Conservation (phyloP, 192 early-diverging fungal species). For the Piromyces sp. region DNA sequence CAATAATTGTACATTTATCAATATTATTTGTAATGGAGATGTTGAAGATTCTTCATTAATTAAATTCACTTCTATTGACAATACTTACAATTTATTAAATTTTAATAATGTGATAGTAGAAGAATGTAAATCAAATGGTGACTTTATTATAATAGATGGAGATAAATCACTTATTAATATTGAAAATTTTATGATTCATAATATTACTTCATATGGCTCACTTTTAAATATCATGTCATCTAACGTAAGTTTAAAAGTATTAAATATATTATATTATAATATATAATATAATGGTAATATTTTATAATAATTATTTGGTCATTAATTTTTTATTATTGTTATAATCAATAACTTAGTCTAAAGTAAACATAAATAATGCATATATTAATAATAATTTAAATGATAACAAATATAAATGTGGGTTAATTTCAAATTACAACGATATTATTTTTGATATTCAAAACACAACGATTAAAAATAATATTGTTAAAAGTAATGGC, state of each 20-base stretch:
- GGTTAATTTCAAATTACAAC: background rate
- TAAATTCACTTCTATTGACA: background rate
- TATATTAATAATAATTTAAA: no score
- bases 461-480: background rate
- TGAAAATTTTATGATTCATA: background rate
- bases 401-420: background rate
- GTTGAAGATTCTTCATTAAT: background rate
- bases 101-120: background rate
- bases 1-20: no score
- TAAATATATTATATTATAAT: no score
- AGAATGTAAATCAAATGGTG: background rate
- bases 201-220: background rate
- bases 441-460: background rate
- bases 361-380: no score
- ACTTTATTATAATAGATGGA: background rate
- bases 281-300: no score
- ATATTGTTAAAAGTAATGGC: background rate
- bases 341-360: no score
- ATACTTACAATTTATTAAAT: background rate
- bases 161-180: background rate
- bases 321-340: no score
- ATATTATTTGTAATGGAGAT: background rate
- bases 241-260: background rate
- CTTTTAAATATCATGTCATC: background rate
- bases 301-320: no score